These are phyloP conservation scores for Saccharomycopsis olivae DNA, from an alignment of 805 yeast species.

Conservation along the genomic window DNA sequence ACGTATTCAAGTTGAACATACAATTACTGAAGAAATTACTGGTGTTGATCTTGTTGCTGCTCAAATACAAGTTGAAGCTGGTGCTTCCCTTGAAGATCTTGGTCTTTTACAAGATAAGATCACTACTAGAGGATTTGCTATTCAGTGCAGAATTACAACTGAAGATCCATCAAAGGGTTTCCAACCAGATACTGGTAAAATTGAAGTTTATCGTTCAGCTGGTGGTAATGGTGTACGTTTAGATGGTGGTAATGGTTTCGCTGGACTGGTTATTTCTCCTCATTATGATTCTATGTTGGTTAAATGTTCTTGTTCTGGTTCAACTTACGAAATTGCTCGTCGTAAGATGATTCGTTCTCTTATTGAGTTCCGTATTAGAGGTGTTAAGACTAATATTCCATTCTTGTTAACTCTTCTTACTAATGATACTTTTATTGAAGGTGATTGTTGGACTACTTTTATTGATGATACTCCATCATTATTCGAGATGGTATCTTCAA, in stretches of 20 bases:
- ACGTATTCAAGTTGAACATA: conserved; percentile 96
- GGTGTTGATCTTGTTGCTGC: conserved; percentile 98
- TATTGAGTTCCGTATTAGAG: conserved; percentile 96
- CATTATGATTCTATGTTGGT: conserved; percentile 98
- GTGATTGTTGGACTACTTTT: conserved; percentile 96
- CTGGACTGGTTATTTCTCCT: conserved; percentile 93
- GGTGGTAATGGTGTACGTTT: conserved; percentile 99
- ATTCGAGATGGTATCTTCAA: conserved; percentile 89
- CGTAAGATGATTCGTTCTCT: conserved; percentile 96
- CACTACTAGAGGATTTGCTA: conserved; percentile 94
- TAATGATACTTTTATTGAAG: conserved; percentile 74
- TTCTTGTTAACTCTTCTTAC: conserved; percentile 87
- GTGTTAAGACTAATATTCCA: conserved; percentile 97
- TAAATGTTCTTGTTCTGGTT: conserved; percentile 94
- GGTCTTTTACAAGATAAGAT: conserved; percentile 91
- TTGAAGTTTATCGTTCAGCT: conserved; percentile 94
- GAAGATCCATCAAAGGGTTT: conserved; percentile 95
- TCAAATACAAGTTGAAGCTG: conserved; percentile 97
- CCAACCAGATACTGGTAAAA: conserved; percentile 98
- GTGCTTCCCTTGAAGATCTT: conserved; percentile 84
- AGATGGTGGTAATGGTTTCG: conserved; percentile 98
- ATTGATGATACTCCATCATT: conserved; percentile 96
- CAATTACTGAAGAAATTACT: conserved; percentile 97
- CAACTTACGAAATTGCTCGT: conserved; percentile 92
- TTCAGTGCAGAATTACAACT: conserved; percentile 98